Evolutionary conservation across 1,284 basidiomycete genomes (phyloP), one percentile per base, ranked within the genome.

Genomic region (Chalciporus sp.): DNA sequence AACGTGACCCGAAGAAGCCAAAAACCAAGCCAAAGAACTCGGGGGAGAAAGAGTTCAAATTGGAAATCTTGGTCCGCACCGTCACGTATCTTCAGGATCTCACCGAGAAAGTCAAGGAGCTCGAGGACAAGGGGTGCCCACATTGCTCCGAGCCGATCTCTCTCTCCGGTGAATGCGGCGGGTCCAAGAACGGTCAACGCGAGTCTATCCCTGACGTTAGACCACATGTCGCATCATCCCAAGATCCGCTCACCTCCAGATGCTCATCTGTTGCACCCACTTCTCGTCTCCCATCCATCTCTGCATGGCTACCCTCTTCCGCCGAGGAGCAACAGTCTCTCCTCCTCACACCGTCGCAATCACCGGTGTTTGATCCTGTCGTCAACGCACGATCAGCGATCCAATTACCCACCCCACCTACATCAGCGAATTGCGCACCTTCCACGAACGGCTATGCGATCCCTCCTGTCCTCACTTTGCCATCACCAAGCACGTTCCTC

Each of bases 31-130:
- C 75, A 59, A 77, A 74, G 56, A 72, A 76, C 51, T 66, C 77
- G 46, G 82, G 82, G 60, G 82, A 87, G 61, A 85, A 84, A 62
- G 88, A 90, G 66, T 89, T 90, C 75, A 92, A 92, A 70, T 78
- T 92, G 40, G 90, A 92, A 69, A 85, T 92, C 29, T 78, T 92
- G 49, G 81, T 88, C 57, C 78, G 86, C 64, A 87, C 88, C 0
- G 88, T 91, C 8, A 66, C 80, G 2, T 89, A 83, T 67, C 79
- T 90, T 65, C 79, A 87, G 72, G 81, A 85, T 52, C 75, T 90
- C 27, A 71, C 86, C 11, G 72, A 74, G 42, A 76, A 72, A 52
- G 78, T 88, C 31, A 66, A 70, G 26, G 65, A 63, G 12, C 72
- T 80, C 49, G 78, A 80, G 57, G 66, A 74, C 26, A 74, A 76